A percentile compares a stretch with the other conserved stretches of the same genome.
These are phyloP conservation scores for Trichophaea hybrida DNA, from an alignment of 2,329 filamentous ascomycete genomes.

Conservation along the genomic window DNA sequence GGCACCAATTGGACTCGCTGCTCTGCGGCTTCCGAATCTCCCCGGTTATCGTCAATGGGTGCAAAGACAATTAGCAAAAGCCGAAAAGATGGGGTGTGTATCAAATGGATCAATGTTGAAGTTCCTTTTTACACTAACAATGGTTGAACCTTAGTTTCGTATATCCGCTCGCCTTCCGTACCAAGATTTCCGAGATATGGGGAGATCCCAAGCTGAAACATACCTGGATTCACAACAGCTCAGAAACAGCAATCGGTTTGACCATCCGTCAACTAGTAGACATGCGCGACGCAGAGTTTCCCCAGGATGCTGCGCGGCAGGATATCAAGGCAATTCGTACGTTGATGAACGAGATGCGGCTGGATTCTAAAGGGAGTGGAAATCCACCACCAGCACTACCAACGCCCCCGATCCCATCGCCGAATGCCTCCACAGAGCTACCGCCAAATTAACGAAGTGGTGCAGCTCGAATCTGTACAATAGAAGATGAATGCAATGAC, in stretches of 20 bases:
- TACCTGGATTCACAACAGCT: slow-evolving; percentile 75
- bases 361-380: slow-evolving; percentile 32
- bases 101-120: not conserved
- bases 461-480: too few relatives aligned
- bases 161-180: slow-evolving; percentile 58
- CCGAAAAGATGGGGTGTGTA: slow-evolving; percentile 66
- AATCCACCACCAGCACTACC: slow-evolving; percentile 7
- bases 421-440: not conserved
- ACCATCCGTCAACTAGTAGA: slow-evolving; percentile 68
- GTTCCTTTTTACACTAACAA: not conserved
- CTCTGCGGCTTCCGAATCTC: slow-evolving; percentile 67
- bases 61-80: slow-evolving; percentile 58
- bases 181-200: slow-evolving; percentile 63
- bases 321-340: slow-evolving; percentile 61
- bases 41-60: slow-evolving; percentile 61
- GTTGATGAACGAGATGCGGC: slow-evolving; percentile 50
- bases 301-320: slow-evolving; percentile 44
- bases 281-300: slow-evolving; percentile 49
- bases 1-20: slow-evolving; percentile 58
- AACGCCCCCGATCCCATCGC: not conserved
- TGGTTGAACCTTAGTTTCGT: slow-evolving; percentile 52
- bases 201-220: slow-evolving; percentile 52
- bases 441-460: too few relatives aligned
- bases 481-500: too few relatives aligned
- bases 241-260: slow-evolving; percentile 60